Evolutionary conservation across 257 asterid species (phyloP).

Genomic region (Fraxinus quadrangulata): DNA sequence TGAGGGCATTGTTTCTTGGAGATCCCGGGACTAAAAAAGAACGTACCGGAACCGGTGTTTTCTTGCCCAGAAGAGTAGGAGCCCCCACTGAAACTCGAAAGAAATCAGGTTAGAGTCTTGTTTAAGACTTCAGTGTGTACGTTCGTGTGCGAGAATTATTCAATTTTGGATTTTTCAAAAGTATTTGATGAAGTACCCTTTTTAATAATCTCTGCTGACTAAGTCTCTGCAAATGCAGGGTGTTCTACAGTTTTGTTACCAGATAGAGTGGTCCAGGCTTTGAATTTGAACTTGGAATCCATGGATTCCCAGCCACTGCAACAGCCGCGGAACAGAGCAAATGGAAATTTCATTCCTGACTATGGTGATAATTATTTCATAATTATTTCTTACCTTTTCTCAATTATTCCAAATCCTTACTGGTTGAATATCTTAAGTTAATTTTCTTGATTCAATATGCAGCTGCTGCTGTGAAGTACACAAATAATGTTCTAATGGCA

Average conservation of each 20-base stretch:
- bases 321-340: constrained; percentile 8
- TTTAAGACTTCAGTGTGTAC: neutral
- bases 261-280: constrained; percentile 53
- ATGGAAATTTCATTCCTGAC: constrained; percentile 1
- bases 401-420: neutral
- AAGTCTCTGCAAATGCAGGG: constrained; percentile 16
- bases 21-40: constrained; percentile 47
- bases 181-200: neutral
- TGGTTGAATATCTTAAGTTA: neutral
- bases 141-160: neutral
- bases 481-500: constrained; percentile 10
- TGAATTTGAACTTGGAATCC: constrained; percentile 43
- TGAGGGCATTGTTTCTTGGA: constrained; percentile 47
- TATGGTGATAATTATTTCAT: constrained; percentile 25
- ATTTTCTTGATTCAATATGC: neutral
- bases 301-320: neutral
- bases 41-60: constrained; percentile 82
- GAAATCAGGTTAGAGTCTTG: constrained; percentile 45
- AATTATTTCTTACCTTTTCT: neutral
- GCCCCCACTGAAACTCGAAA: constrained; percentile 37
- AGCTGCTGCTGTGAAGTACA: constrained; percentile 8
- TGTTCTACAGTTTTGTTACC: constrained; percentile 49
- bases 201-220: neutral
- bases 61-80: constrained; percentile 56
- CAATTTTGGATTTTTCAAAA: neutral